Base-by-base conservation (phyloP, 371 early-diverging fungal genomes). In the Mucor velutinosus region DNA sequence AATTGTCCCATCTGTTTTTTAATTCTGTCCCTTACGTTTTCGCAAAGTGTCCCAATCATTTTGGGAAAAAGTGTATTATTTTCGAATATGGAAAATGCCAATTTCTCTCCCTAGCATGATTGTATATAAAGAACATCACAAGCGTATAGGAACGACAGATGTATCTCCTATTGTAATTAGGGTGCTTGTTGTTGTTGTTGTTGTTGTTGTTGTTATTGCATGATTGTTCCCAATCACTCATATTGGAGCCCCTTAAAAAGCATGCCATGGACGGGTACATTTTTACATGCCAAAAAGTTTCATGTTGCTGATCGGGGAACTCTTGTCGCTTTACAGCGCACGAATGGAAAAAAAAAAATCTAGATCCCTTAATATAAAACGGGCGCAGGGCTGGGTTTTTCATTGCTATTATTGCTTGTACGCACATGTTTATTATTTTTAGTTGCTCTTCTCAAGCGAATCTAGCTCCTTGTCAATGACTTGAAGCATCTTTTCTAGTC, bases 381-480 rank as follows among this genome's bases (percentile, higher is more conserved):
- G 45, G 45, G 45, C 45, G 43, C 33, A 33, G n/a, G n/a, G n/a
- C 39, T 12, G 45, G n/a, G 45, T 19, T 45, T 45, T 25, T 55
- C 12, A 53, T 53, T 53, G 14, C 11, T 6, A 7, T 25, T 51
- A 33, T 33, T 33, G 33, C 33, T 33, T 49, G 49, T 49, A 8
- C n/a, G 6, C 23, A 32, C 58, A 35, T 33, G 32, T 17, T 58
- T 7, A 35, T 37, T 59, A 33, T 59, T 39, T 21, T 41, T 21
- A 27, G 41, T 3, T 27, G n/a, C 27, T 39, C 30, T 74, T 74
- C 60, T 89, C 89, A 39, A 84, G 76, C 12, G 80, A 73, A 68
- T 87, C 79, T 47, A 89, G 62, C 69, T 94, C 93, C 58, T 81
- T 79, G 67, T 92, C 92, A 49, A 94, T 86, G 71, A 85, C 85